Evolutionary conservation across 352 stramenopile genomes (phyloP).

Genomic region (Elongisporangium undulatum): DNA sequence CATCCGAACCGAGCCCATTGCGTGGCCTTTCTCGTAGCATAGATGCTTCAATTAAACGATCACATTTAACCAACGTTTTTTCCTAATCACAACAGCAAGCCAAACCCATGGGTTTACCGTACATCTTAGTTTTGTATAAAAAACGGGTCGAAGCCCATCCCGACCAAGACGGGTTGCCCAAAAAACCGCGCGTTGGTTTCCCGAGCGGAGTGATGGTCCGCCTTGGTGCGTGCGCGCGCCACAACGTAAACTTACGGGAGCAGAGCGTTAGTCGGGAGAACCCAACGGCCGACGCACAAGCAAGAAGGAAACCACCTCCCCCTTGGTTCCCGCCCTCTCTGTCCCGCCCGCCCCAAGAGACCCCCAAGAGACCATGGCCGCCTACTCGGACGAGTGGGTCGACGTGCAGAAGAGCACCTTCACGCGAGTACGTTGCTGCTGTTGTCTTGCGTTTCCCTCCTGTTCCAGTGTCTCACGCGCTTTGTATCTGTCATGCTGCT

Average conservation of each 20-base stretch:
- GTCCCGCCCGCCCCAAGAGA: conserved; percentile 1
- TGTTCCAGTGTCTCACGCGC: neutral
- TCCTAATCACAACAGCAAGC: neutral
- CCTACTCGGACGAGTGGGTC: conserved; percentile 82
- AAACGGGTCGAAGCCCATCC: neutral
- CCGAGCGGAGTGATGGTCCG: neutral
- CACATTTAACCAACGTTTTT: neutral
- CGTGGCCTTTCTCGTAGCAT: neutral
- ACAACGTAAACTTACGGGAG: neutral
- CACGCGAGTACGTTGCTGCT: conserved; percentile 57
- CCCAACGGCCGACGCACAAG: neutral
- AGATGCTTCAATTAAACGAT: neutral
- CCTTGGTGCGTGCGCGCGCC: neutral
- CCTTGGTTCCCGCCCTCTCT: conserved; percentile 2
- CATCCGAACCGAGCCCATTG: neutral
- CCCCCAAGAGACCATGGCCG: conserved; percentile 34
- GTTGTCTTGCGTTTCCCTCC: neutral
- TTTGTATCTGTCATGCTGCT: conserved; percentile 4
- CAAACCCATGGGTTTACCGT: neutral
- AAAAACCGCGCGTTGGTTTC: neutral
- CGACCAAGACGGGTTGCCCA: neutral
- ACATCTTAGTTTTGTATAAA: neutral
- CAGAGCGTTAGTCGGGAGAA: neutral
- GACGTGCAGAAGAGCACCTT: conserved; percentile 92
- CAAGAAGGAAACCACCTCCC: conserved; percentile 3